Evolutionary conservation across 805 yeast species (phyloP).

Genomic region (Starmerella cellae): DNA sequence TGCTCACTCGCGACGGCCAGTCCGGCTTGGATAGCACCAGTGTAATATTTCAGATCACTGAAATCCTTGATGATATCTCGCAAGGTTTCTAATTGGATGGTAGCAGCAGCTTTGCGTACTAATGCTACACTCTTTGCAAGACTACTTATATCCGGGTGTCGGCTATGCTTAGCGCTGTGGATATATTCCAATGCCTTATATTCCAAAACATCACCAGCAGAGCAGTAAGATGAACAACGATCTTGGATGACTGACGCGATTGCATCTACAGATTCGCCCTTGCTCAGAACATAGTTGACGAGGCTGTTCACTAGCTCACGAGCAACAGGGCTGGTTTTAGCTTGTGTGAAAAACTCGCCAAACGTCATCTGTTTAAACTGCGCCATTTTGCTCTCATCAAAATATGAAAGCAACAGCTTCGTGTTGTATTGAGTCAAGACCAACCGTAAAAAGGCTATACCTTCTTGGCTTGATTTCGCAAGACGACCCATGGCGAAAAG

Average conservation of each 20-base stretch:
- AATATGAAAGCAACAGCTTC: constrained; percentile 54
- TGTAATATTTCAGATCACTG: constrained; percentile 61
- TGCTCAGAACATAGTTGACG: constrained; percentile 72
- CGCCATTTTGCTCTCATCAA: constrained; percentile 54
- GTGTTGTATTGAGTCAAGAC: constrained; percentile 60
- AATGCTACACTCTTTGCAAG: constrained; percentile 61
- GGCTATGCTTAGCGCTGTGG: constrained; percentile 49
- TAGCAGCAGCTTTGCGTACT: constrained; percentile 66
- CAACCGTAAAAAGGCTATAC: constrained; percentile 73
- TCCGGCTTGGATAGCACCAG: constrained; percentile 75
- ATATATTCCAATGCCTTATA: constrained; percentile 89
- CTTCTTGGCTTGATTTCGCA: constrained; percentile 70
- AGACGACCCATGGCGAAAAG: constrained; percentile 64
- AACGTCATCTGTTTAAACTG: constrained; percentile 56
- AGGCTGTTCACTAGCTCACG: constrained; percentile 81
- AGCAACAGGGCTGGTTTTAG: constrained; percentile 37
- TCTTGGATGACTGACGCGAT: constrained; percentile 81
- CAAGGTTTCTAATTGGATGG: constrained; percentile 63
- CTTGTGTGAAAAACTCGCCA: constrained; percentile 64
- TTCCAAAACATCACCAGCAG: constrained; percentile 82
- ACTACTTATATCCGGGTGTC: constrained; percentile 59
- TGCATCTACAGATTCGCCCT: constrained; percentile 86
- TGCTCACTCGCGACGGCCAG: constrained; percentile 59
- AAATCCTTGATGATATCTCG: constrained; percentile 69
- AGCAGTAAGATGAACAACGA: constrained; percentile 88